Evolutionary conservation across 2,329 filamentous ascomycete genomes (phyloP).

Genomic region (Cordyceps cateniannulata): DNA sequence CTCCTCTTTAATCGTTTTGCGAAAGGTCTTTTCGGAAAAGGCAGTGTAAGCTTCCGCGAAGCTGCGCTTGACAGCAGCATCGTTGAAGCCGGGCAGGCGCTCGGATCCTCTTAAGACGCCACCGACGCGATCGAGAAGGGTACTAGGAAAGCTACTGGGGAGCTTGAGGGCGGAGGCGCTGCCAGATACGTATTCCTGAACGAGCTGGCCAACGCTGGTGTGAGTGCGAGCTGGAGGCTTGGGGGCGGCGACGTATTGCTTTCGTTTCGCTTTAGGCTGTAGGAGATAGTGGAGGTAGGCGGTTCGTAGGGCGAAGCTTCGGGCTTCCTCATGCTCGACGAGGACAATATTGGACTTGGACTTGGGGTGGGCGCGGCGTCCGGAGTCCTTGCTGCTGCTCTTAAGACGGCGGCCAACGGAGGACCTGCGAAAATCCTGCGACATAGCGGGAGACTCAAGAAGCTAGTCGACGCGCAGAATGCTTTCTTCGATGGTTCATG

Average conservation of each 20-base stretch:
- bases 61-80: slow-evolving; percentile 83
- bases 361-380: slow-evolving; percentile 39
- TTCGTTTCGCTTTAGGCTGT: slow-evolving; percentile 81
- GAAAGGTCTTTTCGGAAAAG: slow-evolving; percentile 81
- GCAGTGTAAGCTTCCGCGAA: slow-evolving; percentile 93
- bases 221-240: slow-evolving; percentile 56
- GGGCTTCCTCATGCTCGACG: slow-evolving; percentile 71
- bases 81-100: slow-evolving; percentile 79
- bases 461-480: neutral
- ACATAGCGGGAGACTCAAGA: slow-evolving; percentile 34
- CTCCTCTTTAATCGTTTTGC: slow-evolving; percentile 89
- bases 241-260: slow-evolving; percentile 71
- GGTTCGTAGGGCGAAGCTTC: slow-evolving; percentile 81
- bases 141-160: slow-evolving; percentile 46
- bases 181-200: slow-evolving; percentile 71
- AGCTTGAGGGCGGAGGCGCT: slow-evolving; percentile 47
- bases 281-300: slow-evolving; percentile 91
- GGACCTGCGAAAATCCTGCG: slow-evolving; percentile 43
- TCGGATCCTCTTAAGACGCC: slow-evolving; percentile 77
- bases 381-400: slow-evolving; percentile 36
- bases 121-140: slow-evolving; percentile 65
- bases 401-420: slow-evolving; percentile 38
- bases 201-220: slow-evolving; percentile 74
- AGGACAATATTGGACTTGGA: slow-evolving; percentile 41
- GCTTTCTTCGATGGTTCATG: neutral